A percentile compares a stretch with the other conserved stretches of the same genome.
Evolutionary conservation across 106 monocot genomes (phyloP).

Genomic region (Cymbidium sinense): DNA sequence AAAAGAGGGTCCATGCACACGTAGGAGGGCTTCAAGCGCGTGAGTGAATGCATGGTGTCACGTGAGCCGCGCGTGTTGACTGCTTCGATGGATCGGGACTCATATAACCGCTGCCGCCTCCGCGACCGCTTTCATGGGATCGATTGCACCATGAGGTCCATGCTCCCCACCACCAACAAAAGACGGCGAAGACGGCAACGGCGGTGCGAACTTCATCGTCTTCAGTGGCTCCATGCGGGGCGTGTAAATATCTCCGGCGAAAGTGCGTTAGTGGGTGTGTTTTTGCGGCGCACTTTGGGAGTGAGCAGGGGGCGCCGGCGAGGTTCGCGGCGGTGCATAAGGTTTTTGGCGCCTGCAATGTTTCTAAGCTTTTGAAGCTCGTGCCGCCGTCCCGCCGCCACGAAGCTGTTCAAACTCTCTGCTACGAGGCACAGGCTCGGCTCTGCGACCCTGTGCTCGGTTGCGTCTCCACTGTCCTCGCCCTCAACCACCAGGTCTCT

Average conservation of each 20-base stretch:
- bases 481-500: conserved; percentile 77
- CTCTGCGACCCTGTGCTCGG: conserved; percentile 81
- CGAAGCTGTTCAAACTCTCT: conserved; percentile 63
- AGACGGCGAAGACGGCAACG: not conserved
- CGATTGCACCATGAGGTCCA: not conserved
- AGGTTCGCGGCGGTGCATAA: conserved; percentile 78
- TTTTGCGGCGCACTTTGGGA: conserved; percentile 70
- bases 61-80: not conserved
- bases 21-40: not conserved
- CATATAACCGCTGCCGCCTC: not conserved
- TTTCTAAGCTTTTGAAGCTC: conserved; percentile 56
- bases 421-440: conserved; percentile 90
- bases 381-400: conserved; percentile 35
- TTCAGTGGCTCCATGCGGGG: conserved; percentile 50
- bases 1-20: too few relatives aligned
- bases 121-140: not conserved
- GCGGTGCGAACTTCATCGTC: not conserved
- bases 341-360: conserved; percentile 90
- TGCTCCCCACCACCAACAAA: not conserved
- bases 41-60: not conserved
- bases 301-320: conserved; percentile 40
- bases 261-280: conserved; percentile 69
- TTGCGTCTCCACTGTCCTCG: conserved; percentile 63
- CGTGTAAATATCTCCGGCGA: conserved; percentile 83
- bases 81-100: not conserved